Conservation (phyloP, 2,329 filamentous ascomycete species). For the Drechmeria coniospora region DNA sequence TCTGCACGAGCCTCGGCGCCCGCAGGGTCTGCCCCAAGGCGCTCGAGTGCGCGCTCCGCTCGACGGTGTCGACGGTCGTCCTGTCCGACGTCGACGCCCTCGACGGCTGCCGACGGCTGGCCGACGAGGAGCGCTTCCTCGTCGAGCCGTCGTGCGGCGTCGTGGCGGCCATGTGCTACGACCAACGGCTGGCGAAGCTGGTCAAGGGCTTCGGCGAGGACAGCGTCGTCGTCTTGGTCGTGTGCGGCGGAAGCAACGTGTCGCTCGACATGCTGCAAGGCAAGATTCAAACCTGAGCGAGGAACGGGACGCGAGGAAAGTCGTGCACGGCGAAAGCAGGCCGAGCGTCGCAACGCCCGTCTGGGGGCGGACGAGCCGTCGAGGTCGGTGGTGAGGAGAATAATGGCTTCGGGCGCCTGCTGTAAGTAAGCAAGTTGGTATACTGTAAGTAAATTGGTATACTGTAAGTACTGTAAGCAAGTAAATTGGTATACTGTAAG, state of each 20-base stretch:
- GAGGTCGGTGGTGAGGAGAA: too few relatives aligned
- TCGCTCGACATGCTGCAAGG: constrained; percentile 16
- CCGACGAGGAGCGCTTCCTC: constrained; percentile 14
- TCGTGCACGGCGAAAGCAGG: too few relatives aligned
- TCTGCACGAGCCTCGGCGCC: constrained; percentile 57
- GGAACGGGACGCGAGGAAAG: too few relatives aligned
- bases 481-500: too few relatives aligned
- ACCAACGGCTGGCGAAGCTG: constrained; percentile 8
- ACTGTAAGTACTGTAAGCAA: too few relatives aligned
- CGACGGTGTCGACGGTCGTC: constrained; percentile 12
- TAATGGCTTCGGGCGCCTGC: too few relatives aligned
- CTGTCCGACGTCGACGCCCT: constrained; percentile 14
- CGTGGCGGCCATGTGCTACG: constrained; percentile 14
- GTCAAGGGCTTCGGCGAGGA: constrained; percentile 9
- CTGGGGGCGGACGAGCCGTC: too few relatives aligned
- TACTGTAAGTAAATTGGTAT: too few relatives aligned
- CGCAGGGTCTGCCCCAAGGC: constrained; percentile 42
- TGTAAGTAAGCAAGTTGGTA: too few relatives aligned
- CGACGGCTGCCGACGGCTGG: constrained; percentile 11
- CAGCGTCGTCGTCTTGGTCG: constrained; percentile 14
- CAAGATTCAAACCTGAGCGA: too few relatives aligned
- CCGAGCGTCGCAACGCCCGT: too few relatives aligned
- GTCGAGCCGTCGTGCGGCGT: constrained; percentile 16
- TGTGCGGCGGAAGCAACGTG: constrained; percentile 18
- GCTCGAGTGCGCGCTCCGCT: constrained; percentile 14